Conservation (phyloP, 2,329 filamentous ascomycete genomes). For the Pseudogymnoascus verrucosus region DNA sequence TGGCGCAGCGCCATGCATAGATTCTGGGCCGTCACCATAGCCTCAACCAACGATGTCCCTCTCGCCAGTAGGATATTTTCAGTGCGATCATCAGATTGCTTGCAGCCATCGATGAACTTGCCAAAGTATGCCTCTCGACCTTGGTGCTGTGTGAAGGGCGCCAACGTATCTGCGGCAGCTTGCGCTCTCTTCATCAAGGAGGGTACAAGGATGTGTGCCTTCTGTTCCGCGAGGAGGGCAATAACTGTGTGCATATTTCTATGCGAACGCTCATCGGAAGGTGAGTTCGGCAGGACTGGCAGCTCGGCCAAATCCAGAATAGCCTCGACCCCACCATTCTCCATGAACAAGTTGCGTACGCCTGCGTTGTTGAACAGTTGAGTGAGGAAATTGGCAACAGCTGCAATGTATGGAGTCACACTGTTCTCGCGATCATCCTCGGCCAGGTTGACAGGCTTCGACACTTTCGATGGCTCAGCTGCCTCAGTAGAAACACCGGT, state of each 20-base stretch:
- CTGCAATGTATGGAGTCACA: slow-evolving; percentile 55
- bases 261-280: slow-evolving; percentile 58
- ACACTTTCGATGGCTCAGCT: slow-evolving; percentile 13
- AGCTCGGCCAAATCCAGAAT: slow-evolving; percentile 78
- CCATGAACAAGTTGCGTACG: slow-evolving; percentile 52
- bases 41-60: slow-evolving; percentile 73
- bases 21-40: slow-evolving; percentile 67
- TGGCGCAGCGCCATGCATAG: slow-evolving; percentile 68
- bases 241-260: slow-evolving; percentile 67
- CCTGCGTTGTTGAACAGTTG: slow-evolving; percentile 25
- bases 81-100: slow-evolving; percentile 29
- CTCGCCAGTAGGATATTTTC: slow-evolving; percentile 38
- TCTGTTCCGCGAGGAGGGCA: slow-evolving; percentile 69
- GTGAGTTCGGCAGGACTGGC: slow-evolving; percentile 69
- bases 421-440: slow-evolving; percentile 16
- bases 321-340: slow-evolving; percentile 71
- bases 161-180: slow-evolving; percentile 57
- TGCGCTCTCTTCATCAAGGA: slow-evolving; percentile 71
- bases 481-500: slow-evolving; percentile 38
- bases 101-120: slow-evolving; percentile 45
- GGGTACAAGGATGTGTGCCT: slow-evolving; percentile 72
- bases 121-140: slow-evolving; percentile 58
- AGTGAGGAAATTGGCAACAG: slow-evolving; percentile 66
- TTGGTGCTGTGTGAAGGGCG: slow-evolving; percentile 50
- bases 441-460: slow-evolving; percentile 18